phyloP scores from a whole-genome alignment of 495 filamentous ascomycete genomes.

The Hyaloscypha finlandica region DNA sequence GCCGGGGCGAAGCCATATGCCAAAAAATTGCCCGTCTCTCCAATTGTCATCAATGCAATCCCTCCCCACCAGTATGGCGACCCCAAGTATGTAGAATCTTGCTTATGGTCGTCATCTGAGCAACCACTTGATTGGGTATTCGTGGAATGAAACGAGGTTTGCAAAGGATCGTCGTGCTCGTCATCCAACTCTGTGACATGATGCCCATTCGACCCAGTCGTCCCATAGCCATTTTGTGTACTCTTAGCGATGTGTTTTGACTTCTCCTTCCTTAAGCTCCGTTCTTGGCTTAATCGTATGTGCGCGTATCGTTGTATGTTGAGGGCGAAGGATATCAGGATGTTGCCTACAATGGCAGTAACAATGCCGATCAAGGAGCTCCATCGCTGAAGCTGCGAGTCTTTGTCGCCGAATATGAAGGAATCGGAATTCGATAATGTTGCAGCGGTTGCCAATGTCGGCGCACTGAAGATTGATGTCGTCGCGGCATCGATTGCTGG shows the following conservation, averaged over 20 bases:
- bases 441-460: constrained; percentile 1
- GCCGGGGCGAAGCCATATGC: constrained; percentile 99
- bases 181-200: constrained; percentile 33
- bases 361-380: constrained; percentile 92
- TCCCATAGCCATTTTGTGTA: constrained; percentile 41
- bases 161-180: constrained; percentile 50
- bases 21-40: constrained; percentile 93
- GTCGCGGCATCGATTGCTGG: constrained; percentile 14
- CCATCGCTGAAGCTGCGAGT: constrained; percentile 68
- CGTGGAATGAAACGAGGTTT: constrained; percentile 46
- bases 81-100: constrained; percentile 61
- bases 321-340: constrained; percentile 91
- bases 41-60: constrained; percentile 86
- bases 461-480: constrained; percentile 2
- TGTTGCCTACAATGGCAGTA: constrained; percentile 86
- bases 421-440: not conserved
- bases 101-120: constrained; percentile 32
- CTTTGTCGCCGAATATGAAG: constrained; percentile 20
- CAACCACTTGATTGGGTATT: constrained; percentile 41
- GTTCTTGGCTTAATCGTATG: constrained; percentile 64
- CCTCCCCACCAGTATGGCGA: constrained; percentile 97
- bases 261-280: constrained; percentile 48
- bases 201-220: constrained; percentile 35
- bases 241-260: constrained; percentile 33
- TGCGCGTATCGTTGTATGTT: constrained; percentile 97